A percentile compares a stretch with the other conserved stretches of the same genome.
Evolutionary conservation across 345 rosid species (phyloP).

Genomic region (Populus euphratica): DNA sequence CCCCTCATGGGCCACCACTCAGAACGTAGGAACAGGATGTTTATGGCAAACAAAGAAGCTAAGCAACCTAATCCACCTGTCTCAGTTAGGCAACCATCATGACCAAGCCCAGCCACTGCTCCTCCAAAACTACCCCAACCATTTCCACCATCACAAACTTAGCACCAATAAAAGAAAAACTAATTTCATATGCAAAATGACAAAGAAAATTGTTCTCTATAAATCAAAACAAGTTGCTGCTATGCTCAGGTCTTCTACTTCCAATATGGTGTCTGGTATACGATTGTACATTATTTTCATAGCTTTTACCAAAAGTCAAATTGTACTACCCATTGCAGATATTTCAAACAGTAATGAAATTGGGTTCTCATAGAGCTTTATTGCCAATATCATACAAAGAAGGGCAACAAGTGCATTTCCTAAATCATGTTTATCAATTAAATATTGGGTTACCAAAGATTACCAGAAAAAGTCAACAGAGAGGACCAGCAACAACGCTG

Average conservation of each 20-base stretch:
- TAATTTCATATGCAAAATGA: not conserved
- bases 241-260: not conserved
- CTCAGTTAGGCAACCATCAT: not conserved
- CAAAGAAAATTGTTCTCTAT: not conserved
- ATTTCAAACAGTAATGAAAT: not conserved
- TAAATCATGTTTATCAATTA: not conserved
- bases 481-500: constrained; percentile 72
- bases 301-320: not conserved
- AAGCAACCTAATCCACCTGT: not conserved
- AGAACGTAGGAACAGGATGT: not conserved
- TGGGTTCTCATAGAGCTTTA: not conserved
- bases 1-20: not conserved
- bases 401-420: not conserved
- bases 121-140: not conserved
- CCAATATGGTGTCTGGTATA: not conserved
- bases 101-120: not conserved
- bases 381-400: not conserved
- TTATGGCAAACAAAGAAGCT: not conserved
- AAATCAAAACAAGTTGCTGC: no score
- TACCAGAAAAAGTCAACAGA: constrained; percentile 79
- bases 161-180: not conserved
- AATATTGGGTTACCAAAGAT: constrained; percentile 17
- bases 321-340: not conserved
- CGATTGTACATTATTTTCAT: not conserved
- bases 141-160: not conserved